Evolutionary conservation across 2,329 filamentous ascomycete genomes (phyloP).

Genomic region (Diaporthe sp.): DNA sequence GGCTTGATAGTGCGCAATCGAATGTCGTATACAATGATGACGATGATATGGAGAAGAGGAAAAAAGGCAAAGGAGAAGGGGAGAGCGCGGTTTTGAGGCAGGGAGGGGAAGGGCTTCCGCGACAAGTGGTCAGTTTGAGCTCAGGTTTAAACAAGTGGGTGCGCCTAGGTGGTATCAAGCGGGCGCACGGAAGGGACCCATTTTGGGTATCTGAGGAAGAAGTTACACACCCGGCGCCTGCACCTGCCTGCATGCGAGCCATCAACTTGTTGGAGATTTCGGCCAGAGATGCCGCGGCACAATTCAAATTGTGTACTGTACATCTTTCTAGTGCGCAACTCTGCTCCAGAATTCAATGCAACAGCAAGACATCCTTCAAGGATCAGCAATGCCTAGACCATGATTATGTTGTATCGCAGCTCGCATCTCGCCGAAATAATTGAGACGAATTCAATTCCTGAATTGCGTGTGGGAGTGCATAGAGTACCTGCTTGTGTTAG

Average conservation of each 20-base stretch:
- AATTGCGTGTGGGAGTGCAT: not conserved
- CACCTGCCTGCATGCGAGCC: not conserved
- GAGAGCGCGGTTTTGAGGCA: constrained; percentile 1
- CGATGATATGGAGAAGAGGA: not conserved
- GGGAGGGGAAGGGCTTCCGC: not conserved
- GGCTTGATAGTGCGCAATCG: not conserved
- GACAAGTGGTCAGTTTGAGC: constrained; percentile 14
- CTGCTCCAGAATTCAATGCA: not conserved
- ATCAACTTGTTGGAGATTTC: constrained; percentile 20
- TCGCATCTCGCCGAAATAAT: not conserved
- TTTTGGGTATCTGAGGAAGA: not conserved
- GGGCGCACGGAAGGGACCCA: constrained; percentile 24
- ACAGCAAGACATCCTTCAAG: not conserved
- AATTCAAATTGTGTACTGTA: not conserved
- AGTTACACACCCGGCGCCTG: not conserved
- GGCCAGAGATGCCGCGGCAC: constrained; percentile 32
- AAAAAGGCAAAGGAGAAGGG: not conserved
- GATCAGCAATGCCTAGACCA: not conserved
- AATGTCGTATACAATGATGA: not conserved
- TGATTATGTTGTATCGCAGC: not conserved
- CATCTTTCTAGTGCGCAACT: not conserved
- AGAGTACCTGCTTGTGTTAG: not conserved
- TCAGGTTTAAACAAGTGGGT: not conserved
- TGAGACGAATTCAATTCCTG: constrained; percentile 18
- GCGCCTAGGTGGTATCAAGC: constrained; percentile 7